Percentiles rank a stretch among this genome's conserved stretches.
phyloP scores from a whole-genome alignment of 768 basidiomycete species.

The Boletus vinaceobasis region DNA sequence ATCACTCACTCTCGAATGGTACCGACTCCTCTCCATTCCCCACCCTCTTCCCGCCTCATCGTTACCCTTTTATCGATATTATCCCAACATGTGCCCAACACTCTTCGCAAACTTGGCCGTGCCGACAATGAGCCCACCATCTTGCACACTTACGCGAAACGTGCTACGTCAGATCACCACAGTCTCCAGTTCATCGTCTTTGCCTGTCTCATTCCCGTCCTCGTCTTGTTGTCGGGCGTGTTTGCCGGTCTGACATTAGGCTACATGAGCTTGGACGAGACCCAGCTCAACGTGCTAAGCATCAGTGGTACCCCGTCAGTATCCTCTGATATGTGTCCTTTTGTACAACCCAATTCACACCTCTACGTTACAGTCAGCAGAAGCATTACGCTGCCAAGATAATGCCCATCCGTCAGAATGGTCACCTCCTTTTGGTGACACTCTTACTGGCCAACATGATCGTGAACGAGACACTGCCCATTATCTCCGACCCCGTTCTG shows the following conservation, averaged over 20 bases:
- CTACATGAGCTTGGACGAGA: slow-evolving; percentile 91
- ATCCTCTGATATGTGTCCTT: background rate
- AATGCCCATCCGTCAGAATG: slow-evolving; percentile 80
- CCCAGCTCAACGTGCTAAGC: slow-evolving; percentile 83
- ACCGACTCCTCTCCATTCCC: slow-evolving; percentile 31
- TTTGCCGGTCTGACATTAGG: slow-evolving; percentile 92
- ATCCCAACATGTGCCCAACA: slow-evolving; percentile 43
- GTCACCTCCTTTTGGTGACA: slow-evolving; percentile 78
- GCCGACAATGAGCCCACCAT: slow-evolving; percentile 8
- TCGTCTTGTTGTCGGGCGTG: slow-evolving; percentile 78
- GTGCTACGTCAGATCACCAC: slow-evolving; percentile 20
- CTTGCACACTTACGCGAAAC: slow-evolving; percentile 30
- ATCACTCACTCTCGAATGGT: slow-evolving; percentile 34
- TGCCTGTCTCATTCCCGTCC: slow-evolving; percentile 70
- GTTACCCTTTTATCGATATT: slow-evolving; percentile 42
- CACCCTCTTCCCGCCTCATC: slow-evolving; percentile 43
- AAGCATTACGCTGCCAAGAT: slow-evolving; percentile 80
- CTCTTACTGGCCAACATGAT: slow-evolving; percentile 89
- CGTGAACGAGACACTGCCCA: slow-evolving; percentile 82
- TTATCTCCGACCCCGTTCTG: slow-evolving; percentile 76
- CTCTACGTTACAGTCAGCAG: slow-evolving; percentile 53
- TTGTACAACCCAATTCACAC: background rate
- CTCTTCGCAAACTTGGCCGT: slow-evolving; percentile 28
- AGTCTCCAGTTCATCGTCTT: slow-evolving; percentile 38
- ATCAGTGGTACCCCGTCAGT: slow-evolving; percentile 81